These are phyloP conservation scores for Drechslera avenae DNA, from an alignment of 2,329 filamentous ascomycete species.

Conservation along the genomic window DNA sequence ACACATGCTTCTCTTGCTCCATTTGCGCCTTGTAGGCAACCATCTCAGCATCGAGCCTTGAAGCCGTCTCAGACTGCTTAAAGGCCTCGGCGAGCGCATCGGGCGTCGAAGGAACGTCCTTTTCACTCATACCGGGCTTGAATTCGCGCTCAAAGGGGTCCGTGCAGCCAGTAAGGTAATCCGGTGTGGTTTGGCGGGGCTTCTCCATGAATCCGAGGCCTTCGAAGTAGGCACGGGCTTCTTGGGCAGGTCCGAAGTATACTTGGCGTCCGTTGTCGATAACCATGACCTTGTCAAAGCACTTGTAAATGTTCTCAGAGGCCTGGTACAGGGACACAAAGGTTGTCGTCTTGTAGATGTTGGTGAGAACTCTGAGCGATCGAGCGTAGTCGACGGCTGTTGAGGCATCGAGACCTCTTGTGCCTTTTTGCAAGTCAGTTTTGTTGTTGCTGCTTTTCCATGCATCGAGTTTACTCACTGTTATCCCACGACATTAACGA, in stretches of 20 bases:
- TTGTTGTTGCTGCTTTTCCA: too few relatives aligned
- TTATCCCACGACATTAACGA: constrained; percentile 70
- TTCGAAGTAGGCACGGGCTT: constrained; percentile 77
- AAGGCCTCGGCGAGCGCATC: constrained; percentile 73
- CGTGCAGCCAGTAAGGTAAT: constrained; percentile 82
- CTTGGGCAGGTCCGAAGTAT: constrained; percentile 71
- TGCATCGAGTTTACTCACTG: constrained; percentile 17
- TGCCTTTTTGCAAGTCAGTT: constrained; percentile 19
- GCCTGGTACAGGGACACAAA: constrained; percentile 88
- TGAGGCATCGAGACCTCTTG: constrained; percentile 55
- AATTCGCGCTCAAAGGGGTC: constrained; percentile 84
- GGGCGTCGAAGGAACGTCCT: constrained; percentile 71
- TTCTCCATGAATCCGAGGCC: constrained; percentile 74
- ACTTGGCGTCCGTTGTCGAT: constrained; percentile 77
- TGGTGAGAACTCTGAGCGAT: constrained; percentile 66
- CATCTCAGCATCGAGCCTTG: constrained; percentile 69
- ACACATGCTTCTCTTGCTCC: constrained; percentile 66
- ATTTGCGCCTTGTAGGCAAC: constrained; percentile 68
- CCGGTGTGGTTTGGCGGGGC: constrained; percentile 78
- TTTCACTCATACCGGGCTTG: constrained; percentile 66
- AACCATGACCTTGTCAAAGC: constrained; percentile 84
- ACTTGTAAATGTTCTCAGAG: constrained; percentile 78
- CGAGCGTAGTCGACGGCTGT: constrained; percentile 58
- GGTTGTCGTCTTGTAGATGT: constrained; percentile 81
- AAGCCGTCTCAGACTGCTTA: constrained; percentile 65